A percentile compares a stretch with the other conserved stretches of the same genome.
Conservation (phyloP, 176 grass and related monocot genomes). For the Rhynchospora breviuscula region DNA sequence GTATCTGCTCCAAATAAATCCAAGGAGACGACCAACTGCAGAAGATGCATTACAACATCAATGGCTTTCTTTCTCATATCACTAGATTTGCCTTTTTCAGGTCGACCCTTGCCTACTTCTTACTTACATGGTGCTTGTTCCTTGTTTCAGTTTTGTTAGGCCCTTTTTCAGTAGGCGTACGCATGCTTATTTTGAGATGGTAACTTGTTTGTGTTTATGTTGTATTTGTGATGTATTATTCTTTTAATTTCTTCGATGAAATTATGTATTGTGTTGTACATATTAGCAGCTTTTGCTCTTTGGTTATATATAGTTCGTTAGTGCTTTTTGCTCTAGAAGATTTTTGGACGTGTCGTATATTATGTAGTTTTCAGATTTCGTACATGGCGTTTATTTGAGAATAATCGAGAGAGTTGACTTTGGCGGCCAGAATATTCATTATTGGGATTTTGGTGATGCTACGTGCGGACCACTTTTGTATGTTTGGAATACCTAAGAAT, state of each 20-base stretch:
- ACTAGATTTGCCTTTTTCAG: conserved; percentile 24
- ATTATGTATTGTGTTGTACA: conserved; percentile 20
- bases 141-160: conserved; percentile 18
- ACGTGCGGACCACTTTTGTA: neutral
- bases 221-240: conserved; percentile 13
- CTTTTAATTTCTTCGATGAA: neutral
- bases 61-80: conserved; percentile 70
- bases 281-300: conserved; percentile 2
- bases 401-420: neutral
- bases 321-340: neutral
- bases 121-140: neutral
- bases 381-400: neutral
- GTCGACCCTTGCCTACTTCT: conserved; percentile 20
- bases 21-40: conserved; percentile 70
- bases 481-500: too few relatives aligned
- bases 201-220: conserved; percentile 16
- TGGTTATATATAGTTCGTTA: conserved; percentile 17
- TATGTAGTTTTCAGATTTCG: neutral
- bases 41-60: conserved; percentile 69
- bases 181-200: neutral
- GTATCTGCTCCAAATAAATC: conserved; percentile 88
- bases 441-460: neutral
- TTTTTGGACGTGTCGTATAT: neutral
- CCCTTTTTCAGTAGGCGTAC: neutral
- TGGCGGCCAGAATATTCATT: neutral